Percentiles rank a stretch among this genome's conserved stretches.
Conservation (phyloP, 768 basidiomycete genomes). For the Fibroporia radiculosa region DNA sequence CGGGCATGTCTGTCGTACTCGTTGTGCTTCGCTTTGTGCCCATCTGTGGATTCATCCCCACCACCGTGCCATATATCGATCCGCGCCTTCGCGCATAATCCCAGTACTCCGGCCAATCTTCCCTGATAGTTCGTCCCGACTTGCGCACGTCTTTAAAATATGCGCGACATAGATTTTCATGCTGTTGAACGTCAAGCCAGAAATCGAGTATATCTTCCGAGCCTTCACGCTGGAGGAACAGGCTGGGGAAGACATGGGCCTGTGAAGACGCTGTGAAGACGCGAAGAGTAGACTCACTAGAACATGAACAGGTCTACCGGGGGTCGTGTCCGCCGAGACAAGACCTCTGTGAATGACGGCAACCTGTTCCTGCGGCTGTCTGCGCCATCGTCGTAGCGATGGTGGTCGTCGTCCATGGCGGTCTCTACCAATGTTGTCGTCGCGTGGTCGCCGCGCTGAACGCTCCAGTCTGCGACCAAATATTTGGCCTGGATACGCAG, state of each 20-base stretch:
- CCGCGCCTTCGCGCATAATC: constrained; percentile 88
- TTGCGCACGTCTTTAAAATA: constrained; percentile 99
- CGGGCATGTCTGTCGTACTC: constrained; percentile 68
- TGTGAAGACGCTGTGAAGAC: background rate
- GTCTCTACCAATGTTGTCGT: background rate
- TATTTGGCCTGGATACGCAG: background rate
- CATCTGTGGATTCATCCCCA: constrained; percentile 59
- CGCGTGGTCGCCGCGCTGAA: background rate
- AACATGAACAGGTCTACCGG: constrained; percentile 99
- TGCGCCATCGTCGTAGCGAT: constrained; percentile 65
- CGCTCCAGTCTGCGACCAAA: constrained; percentile 2
- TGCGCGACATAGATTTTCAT: constrained; percentile 96
- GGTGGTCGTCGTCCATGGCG: constrained; percentile 26
- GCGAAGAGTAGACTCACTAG: constrained; percentile 60
- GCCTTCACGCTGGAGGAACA: constrained; percentile 93
- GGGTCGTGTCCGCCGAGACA: constrained; percentile 83
- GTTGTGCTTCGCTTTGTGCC: constrained; percentile 71
- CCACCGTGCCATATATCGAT: constrained; percentile 87
- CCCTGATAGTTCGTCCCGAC: constrained; percentile 85
- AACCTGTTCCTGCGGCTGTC: constrained; percentile 65
- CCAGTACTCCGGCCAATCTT: constrained; percentile 99
- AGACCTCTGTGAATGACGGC: constrained; percentile 86
- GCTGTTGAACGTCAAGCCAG: constrained; percentile 98
- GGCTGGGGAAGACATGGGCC: constrained; percentile 34
- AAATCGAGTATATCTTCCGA: constrained; percentile 96